Percentiles rank a stretch among this genome's conserved stretches.
Conservation (phyloP, 352 stramenopile species). For the Bremia lactucae region DNA sequence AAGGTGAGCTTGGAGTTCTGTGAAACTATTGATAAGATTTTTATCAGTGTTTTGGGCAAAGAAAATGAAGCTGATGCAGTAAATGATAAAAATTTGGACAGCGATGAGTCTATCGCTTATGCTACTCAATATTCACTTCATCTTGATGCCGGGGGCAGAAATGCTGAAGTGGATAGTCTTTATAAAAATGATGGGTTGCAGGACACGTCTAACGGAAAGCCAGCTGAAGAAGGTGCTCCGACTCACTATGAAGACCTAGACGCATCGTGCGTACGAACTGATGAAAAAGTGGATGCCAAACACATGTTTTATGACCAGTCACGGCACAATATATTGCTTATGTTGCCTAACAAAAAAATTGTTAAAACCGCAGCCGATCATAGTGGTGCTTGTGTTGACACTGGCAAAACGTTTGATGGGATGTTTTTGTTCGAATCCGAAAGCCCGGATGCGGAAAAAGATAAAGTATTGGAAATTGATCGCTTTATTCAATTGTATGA, state of each 20-base stretch:
- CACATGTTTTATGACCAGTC: not conserved
- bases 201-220: not conserved
- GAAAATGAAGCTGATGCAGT: not conserved
- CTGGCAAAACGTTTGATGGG: no score
- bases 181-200: not conserved
- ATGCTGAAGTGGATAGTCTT: not conserved
- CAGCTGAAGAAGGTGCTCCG: not conserved
- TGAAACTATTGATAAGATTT: conserved; percentile 4
- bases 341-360: not conserved
- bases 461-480: not conserved
- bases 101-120: not conserved
- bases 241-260: not conserved
- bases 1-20: no score
- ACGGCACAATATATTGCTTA: no score
- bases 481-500: not conserved
- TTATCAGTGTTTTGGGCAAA: no score
- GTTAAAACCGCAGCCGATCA: not conserved
- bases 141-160: not conserved
- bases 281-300: not conserved
- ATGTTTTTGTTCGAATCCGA: not conserved
- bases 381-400: no score
- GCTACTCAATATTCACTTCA: not conserved
- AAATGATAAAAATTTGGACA: not conserved
- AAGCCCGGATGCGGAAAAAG: not conserved
- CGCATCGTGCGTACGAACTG: not conserved